Conservation (phyloP, 2,329 filamentous ascomycete species). For the Sarocladiaceae sp. region DNA sequence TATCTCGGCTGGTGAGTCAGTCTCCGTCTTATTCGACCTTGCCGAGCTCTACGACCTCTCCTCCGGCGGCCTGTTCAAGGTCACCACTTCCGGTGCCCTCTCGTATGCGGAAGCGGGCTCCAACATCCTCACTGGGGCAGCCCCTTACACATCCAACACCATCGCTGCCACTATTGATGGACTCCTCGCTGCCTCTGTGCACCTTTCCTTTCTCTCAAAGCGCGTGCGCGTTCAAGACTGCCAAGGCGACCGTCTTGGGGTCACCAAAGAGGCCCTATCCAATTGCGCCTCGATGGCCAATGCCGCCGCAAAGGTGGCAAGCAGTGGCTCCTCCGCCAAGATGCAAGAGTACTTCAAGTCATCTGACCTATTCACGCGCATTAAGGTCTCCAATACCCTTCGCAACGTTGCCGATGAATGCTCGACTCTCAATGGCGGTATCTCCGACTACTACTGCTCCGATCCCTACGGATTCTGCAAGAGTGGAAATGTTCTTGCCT, state of each 20-base stretch:
- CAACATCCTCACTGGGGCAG: conserved; percentile 32
- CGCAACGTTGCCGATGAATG: conserved; percentile 51
- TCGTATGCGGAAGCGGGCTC: conserved; percentile 44
- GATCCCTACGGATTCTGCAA: conserved; percentile 52
- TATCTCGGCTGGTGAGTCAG: conserved; percentile 38
- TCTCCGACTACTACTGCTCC: conserved; percentile 53
- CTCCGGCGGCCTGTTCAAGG: conserved; percentile 44
- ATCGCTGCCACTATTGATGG: conserved; percentile 54
- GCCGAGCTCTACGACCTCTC: conserved; percentile 46
- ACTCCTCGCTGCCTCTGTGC: conserved; percentile 38
- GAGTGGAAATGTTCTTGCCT: conserved; percentile 53
- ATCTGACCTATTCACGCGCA: conserved; percentile 36
- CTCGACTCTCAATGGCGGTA: conserved; percentile 40
- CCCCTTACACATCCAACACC: conserved; percentile 52
- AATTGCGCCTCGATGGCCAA: conserved; percentile 48
- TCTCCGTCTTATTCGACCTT: conserved; percentile 45
- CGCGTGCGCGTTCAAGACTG: conserved; percentile 48
- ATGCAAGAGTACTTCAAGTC: conserved; percentile 63
- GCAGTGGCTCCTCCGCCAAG: conserved; percentile 42
- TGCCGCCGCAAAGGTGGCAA: conserved; percentile 29
- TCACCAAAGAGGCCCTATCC: conserved; percentile 40
- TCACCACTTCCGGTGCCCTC: conserved; percentile 49
- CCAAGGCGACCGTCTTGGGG: conserved; percentile 35
- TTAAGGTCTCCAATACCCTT: conserved; percentile 47
- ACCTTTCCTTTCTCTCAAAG: conserved; percentile 40